These are phyloP conservation scores for Triticum urartu DNA, from an alignment of 176 grass and related monocot species.

Conservation along the genomic window DNA sequence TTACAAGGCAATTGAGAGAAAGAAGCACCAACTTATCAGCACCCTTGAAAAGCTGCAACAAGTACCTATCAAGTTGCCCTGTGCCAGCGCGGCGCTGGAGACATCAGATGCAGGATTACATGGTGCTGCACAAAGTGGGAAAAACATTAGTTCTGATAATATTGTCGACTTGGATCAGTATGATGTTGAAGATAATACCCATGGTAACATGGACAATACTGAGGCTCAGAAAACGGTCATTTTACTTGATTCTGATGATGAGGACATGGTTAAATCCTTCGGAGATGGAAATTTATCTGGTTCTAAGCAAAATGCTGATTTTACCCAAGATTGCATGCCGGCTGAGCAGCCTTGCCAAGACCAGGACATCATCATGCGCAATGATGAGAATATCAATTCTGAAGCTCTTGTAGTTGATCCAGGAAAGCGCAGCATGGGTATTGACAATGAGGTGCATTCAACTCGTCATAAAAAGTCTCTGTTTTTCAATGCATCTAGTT, in stretches of 20 bases:
- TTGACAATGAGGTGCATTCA: slow-evolving; percentile 26
- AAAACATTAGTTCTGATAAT: neutral
- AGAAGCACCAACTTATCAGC: slow-evolving; percentile 21
- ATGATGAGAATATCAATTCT: slow-evolving; percentile 6
- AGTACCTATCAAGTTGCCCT: slow-evolving; percentile 17
- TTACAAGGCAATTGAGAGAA: slow-evolving; percentile 25
- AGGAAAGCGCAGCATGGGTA: neutral
- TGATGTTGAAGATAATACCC: neutral
- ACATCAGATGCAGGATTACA: neutral
- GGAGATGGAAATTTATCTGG: slow-evolving; percentile 22
- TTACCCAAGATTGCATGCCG: neutral
- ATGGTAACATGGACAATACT: slow-evolving; percentile 14
- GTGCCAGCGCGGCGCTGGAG: neutral
- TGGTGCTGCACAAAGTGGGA: slow-evolving; percentile 8
- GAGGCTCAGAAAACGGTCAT: slow-evolving; percentile 4
- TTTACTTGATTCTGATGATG: slow-evolving; percentile 34
- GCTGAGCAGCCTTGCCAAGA: neutral
- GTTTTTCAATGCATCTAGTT: neutral
- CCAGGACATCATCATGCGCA: neutral
- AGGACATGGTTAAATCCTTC: slow-evolving; percentile 21
- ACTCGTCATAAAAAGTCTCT: neutral
- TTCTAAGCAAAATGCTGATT: neutral
- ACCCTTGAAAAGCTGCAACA: slow-evolving; percentile 24
- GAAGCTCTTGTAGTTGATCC: slow-evolving; percentile 27
- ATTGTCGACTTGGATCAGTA: slow-evolving; percentile 27